These are phyloP conservation scores for Malbranchea zuffiana DNA, from an alignment of 2,329 filamentous ascomycete genomes.

Conservation along the genomic window DNA sequence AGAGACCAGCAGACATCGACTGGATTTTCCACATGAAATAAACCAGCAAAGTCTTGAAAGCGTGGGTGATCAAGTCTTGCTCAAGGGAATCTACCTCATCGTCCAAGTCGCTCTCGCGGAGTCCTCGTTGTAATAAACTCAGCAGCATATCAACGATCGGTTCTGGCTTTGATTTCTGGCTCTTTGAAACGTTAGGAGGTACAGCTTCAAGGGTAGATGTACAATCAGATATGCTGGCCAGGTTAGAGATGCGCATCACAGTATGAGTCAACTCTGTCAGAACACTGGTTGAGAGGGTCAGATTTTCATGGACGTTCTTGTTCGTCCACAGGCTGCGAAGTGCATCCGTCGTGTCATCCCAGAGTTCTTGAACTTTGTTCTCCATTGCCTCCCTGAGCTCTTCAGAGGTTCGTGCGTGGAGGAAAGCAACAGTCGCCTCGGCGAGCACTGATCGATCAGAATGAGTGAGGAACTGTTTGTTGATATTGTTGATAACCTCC, in stretches of 20 bases:
- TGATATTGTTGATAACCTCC: slow-evolving; percentile 77
- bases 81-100: slow-evolving; percentile 65
- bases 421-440: slow-evolving; percentile 69
- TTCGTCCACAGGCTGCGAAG: slow-evolving; percentile 61
- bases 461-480: slow-evolving; percentile 88
- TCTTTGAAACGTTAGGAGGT: slow-evolving; percentile 25
- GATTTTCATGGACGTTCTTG: slow-evolving; percentile 39
- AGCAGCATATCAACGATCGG: slow-evolving; percentile 56
- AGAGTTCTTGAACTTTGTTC: slow-evolving; percentile 66
- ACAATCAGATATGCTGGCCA: slow-evolving; percentile 70
- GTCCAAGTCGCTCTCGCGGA: slow-evolving; percentile 51
- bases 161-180: slow-evolving; percentile 28
- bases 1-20: slow-evolving; percentile 45
- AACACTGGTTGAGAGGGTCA: slow-evolving; percentile 48
- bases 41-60: slow-evolving; percentile 66
- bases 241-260: slow-evolving; percentile 66
- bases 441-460: slow-evolving; percentile 73
- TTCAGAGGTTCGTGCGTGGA: slow-evolving; percentile 76
- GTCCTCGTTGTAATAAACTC: slow-evolving; percentile 61
- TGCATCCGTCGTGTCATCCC: slow-evolving; percentile 70
- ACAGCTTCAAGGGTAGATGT: slow-evolving; percentile 59
- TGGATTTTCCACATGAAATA: slow-evolving; percentile 94
- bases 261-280: slow-evolving; percentile 63
- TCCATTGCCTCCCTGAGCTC: slow-evolving; percentile 81
- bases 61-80: slow-evolving; percentile 63